Conservation (phyloP, 768 basidiomycete species). For the Hysterangium stoloniferum region DNA sequence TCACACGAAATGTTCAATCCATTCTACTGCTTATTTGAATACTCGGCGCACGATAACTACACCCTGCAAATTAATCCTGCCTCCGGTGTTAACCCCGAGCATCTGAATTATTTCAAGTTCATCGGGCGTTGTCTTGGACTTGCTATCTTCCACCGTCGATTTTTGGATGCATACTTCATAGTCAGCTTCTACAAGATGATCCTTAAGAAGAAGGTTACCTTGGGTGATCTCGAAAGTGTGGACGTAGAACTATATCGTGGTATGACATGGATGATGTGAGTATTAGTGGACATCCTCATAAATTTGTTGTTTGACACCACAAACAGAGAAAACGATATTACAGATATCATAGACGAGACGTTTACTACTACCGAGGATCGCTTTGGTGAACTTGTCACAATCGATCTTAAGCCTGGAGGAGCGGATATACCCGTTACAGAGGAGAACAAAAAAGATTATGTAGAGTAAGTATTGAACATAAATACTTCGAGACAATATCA, state of each 20-base stretch:
- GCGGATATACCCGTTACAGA: slow-evolving; percentile 82
- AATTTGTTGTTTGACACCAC: slow-evolving; percentile 15
- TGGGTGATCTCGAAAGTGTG: slow-evolving; percentile 92
- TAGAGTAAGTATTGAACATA: slow-evolving; percentile 51
- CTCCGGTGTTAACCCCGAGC: slow-evolving; percentile 96
- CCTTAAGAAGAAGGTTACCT: slow-evolving; percentile 90
- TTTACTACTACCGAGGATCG: slow-evolving; percentile 97
- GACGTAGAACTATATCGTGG: slow-evolving; percentile 93
- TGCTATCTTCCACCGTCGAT: slow-evolving; percentile 98
- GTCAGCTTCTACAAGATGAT: slow-evolving; percentile 99
- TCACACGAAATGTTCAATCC: slow-evolving; percentile 99
- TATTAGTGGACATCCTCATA: slow-evolving; percentile 13
- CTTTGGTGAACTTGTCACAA: slow-evolving; percentile 96
- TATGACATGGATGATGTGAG: slow-evolving; percentile 98
- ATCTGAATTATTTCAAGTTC: slow-evolving; percentile 99
- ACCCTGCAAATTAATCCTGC: slow-evolving; percentile 99
- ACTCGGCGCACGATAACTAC: slow-evolving; percentile 99
- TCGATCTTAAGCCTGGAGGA: slow-evolving; percentile 89
- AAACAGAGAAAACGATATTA: slow-evolving; percentile 91
- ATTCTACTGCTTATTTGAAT: slow-evolving; percentile 99
- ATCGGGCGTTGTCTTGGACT: slow-evolving; percentile 93
- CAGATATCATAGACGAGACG: slow-evolving; percentile 95
- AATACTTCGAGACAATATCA: slow-evolving; percentile 1
- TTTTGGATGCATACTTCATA: slow-evolving; percentile 99
- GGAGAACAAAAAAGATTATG: slow-evolving; percentile 99